These are phyloP conservation scores for Phyllosticta citriasiana DNA, from an alignment of 2,329 filamentous ascomycete species.

Conservation along the genomic window DNA sequence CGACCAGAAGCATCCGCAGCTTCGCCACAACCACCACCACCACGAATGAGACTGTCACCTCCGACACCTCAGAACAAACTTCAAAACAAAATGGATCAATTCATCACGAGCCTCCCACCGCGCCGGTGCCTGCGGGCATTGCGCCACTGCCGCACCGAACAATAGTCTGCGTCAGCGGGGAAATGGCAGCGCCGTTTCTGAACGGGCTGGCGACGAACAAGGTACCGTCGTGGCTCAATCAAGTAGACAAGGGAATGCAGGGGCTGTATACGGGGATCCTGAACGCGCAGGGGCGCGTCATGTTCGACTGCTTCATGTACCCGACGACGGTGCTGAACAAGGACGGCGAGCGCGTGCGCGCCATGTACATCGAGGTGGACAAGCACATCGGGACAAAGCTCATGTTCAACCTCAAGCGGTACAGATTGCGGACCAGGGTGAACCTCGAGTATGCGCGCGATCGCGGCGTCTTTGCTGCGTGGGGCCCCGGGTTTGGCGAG, in stretches of 20 bases:
- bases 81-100: neutral
- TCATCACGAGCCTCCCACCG: neutral
- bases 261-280: conserved; percentile 66
- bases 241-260: conserved; percentile 22
- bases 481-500: conserved; percentile 23
- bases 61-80: neutral
- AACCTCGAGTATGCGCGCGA: conserved; percentile 48
- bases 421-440: conserved; percentile 78
- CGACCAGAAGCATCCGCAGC: neutral
- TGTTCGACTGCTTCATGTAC: conserved; percentile 89
- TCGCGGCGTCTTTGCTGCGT: conserved; percentile 60
- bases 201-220: conserved; percentile 79
- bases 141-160: conserved; percentile 59
- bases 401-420: conserved; percentile 62
- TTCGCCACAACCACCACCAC: neutral
- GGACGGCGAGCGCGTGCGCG: conserved; percentile 22
- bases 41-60: neutral
- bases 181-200: conserved; percentile 72
- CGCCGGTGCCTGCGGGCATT: conserved; percentile 13
- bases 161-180: conserved; percentile 68
- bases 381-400: conserved; percentile 52
- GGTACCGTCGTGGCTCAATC: conserved; percentile 34
- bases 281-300: conserved; percentile 67
- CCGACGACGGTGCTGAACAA: conserved; percentile 15
- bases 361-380: conserved; percentile 78